Evolutionary conservation across 1,139 yeast species (phyloP).

Genomic region (Tardiomyces depauwii): DNA sequence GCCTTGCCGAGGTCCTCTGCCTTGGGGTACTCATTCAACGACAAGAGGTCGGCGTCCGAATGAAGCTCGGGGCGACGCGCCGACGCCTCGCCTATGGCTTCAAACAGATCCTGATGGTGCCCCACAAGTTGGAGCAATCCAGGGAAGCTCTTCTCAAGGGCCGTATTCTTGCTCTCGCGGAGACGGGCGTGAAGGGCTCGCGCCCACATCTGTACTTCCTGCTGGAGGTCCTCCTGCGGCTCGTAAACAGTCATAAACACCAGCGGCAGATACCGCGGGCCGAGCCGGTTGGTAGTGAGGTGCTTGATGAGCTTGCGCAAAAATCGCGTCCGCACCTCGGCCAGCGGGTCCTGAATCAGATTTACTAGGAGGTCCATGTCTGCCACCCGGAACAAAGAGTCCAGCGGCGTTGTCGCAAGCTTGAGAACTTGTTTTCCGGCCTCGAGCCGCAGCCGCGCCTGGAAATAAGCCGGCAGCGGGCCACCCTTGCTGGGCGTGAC

Average conservation of each 20-base stretch:
- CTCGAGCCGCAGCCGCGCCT: conserved; percentile 49
- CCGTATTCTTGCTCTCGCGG: conserved; percentile 13
- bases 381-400: conserved; percentile 40
- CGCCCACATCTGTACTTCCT: conserved; percentile 60
- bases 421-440: conserved; percentile 62
- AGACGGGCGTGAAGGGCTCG: conserved; percentile 43
- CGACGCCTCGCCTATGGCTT: conserved; percentile 24
- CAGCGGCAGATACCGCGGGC: conserved; percentile 56
- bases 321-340: conserved; percentile 45
- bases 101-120: conserved; percentile 60
- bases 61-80: background rate
- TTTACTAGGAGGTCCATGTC: conserved; percentile 44
- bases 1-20: conserved; percentile 11
- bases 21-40: conserved; percentile 1
- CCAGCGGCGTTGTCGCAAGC: conserved; percentile 46
- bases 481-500: conserved; percentile 40
- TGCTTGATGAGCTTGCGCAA: conserved; percentile 41
- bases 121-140: conserved; percentile 61
- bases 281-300: conserved; percentile 41
- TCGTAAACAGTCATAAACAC: conserved; percentile 72
- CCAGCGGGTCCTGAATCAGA: conserved; percentile 57
- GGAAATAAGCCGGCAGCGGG: conserved; percentile 50
- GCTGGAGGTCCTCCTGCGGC: conserved; percentile 41
- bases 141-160: conserved; percentile 53
- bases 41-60: background rate